Conservation (phyloP, 1,284 basidiomycete genomes). For the Microstroma glucosiphilum region DNA sequence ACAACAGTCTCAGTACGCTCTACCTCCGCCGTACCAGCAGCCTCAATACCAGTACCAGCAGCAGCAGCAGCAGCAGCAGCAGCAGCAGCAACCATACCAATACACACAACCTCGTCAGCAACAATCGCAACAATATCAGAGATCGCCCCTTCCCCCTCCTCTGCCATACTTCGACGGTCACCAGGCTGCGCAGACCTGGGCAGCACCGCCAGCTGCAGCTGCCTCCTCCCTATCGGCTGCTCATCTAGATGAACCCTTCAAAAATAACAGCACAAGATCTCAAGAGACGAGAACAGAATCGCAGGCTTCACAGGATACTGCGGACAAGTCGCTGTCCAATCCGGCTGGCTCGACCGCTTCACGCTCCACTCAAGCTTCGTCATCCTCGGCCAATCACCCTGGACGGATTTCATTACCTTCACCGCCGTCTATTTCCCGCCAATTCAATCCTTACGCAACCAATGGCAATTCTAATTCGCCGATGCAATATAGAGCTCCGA, state of each 20-base stretch:
- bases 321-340: too few relatives aligned
- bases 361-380: background rate
- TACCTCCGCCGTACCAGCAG: constrained; percentile 11
- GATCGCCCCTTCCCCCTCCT: too few relatives aligned
- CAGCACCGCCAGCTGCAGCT: too few relatives aligned
- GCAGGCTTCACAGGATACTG: too few relatives aligned
- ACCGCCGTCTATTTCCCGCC: constrained; percentile 13
- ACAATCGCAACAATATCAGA: constrained; percentile 11
- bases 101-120: constrained; percentile 12
- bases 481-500: constrained; percentile 14
- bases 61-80: constrained; percentile 3
- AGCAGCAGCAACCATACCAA: constrained; percentile 6
- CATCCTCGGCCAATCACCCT: constrained; percentile 11
- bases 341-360: too few relatives aligned
- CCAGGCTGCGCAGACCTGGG: too few relatives aligned
- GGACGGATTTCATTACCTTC: constrained; percentile 41
- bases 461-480: background rate
- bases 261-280: too few relatives aligned
- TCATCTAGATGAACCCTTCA: too few relatives aligned
- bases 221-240: too few relatives aligned
- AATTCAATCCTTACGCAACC: constrained; percentile 4
- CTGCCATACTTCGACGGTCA: too few relatives aligned
- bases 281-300: too few relatives aligned
- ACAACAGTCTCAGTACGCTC: constrained; percentile 11
- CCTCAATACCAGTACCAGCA: constrained; percentile 5